Conservation (phyloP, 805 yeast species). For the Cyberlindnera suaveolens region DNA sequence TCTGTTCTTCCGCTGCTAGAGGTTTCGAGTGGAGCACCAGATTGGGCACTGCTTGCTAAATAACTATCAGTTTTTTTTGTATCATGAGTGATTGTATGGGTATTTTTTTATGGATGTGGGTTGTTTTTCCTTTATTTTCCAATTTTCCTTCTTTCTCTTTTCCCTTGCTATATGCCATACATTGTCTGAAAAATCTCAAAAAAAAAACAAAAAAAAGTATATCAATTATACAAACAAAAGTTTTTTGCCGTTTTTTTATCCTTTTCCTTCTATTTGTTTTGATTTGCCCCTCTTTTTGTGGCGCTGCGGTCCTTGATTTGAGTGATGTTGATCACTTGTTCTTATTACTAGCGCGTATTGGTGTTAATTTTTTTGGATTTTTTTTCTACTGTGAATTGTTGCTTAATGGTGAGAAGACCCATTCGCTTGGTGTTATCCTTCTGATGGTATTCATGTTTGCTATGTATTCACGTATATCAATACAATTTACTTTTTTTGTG, state of each 20-base stretch:
- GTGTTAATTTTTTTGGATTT: conserved; percentile 1
- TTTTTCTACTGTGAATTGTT: background rate
- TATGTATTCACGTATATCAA: too few species aligned
- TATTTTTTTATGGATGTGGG: too few species aligned
- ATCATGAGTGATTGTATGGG: too few species aligned
- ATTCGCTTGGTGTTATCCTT: too few species aligned
- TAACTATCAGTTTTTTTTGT: too few species aligned
- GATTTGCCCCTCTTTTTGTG: background rate
- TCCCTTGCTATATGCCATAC: conserved; percentile 1
- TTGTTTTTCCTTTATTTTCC: too few species aligned
- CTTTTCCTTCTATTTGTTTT: background rate
- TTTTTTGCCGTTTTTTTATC: conserved; percentile 1
- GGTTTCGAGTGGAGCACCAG: conserved; percentile 20
- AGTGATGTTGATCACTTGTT: too few species aligned
- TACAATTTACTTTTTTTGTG: background rate
- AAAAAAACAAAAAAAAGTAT: conserved; percentile 5
- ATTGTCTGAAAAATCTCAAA: background rate
- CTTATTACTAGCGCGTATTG: background rate
- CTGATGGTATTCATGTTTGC: too few species aligned
- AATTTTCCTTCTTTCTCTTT: background rate
- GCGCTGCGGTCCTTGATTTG: background rate
- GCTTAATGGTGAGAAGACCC: too few species aligned
- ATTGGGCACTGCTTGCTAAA: conserved; percentile 12
- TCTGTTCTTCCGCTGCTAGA: conserved; percentile 16
- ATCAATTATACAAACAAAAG: conserved; percentile 3